These are phyloP conservation scores for Solidago caesia DNA, from an alignment of 129 eudicot species.

Conservation along the genomic window DNA sequence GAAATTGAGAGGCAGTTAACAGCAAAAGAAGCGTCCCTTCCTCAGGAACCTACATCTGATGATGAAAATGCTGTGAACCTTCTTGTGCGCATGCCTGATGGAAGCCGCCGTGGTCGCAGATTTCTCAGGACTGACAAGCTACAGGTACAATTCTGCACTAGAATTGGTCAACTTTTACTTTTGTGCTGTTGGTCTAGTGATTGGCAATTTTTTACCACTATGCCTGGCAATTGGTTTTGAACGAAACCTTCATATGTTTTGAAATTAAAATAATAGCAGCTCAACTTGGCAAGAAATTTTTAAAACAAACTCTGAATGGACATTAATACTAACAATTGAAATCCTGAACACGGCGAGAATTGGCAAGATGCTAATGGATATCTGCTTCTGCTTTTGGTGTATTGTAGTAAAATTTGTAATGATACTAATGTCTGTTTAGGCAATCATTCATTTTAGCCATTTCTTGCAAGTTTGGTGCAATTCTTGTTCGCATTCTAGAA, in stretches of 20 bases:
- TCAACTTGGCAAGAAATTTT: neutral
- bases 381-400: slow-evolving; percentile 14
- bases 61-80: slow-evolving; percentile 90
- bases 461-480: neutral
- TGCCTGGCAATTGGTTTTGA: neutral
- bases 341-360: neutral
- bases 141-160: slow-evolving; percentile 50
- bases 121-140: slow-evolving; percentile 79
- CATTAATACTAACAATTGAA: neutral
- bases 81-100: slow-evolving; percentile 97
- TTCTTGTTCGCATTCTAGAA: neutral
- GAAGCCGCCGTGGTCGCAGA: slow-evolving; percentile 81
- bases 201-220: neutral
- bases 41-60: slow-evolving; percentile 83
- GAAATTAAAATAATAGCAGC: neutral
- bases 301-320: neutral
- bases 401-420: neutral
- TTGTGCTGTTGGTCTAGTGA: neutral
- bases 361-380: neutral
- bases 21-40: slow-evolving; percentile 94
- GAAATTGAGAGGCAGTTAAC: slow-evolving; percentile 88
- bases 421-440: neutral
- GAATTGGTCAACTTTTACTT: neutral
- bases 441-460: neutral
- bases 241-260: neutral